Evolutionary conservation across 2,329 filamentous ascomycete species (phyloP), one percentile per base, ranked within the genome.

Genomic region (Hortaea sp.): DNA sequence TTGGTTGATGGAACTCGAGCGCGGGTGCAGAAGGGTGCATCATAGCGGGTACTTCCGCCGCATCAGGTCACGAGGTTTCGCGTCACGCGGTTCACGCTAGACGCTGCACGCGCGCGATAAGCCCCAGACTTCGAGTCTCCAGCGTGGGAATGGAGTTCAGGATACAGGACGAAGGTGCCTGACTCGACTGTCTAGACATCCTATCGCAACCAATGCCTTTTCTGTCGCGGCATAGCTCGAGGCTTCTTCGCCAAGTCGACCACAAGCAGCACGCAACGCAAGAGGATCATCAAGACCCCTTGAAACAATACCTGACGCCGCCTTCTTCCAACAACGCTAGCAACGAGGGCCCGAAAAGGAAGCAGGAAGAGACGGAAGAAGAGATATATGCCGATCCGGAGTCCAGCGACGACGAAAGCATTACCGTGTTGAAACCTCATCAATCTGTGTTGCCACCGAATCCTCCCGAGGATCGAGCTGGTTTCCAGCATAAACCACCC

Each of bases 211-310:
- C n/a, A 2, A n/a, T 9, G 32, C 7, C 9, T 2, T 35, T 9
- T 3, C 7, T 35, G 32, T 3, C 32, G n/a, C n/a, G 32, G 32
- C 2, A 2, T 3, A 4, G n/a, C 32, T 2, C 39, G 6, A 13
- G 30, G 28, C 54, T 70, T 6, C 55, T 70, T 6, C 47, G 46
- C 6, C 57, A 9, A 5, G 65, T 69, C 5, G 41, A 48, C 1
- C 58, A 59, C 30, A 62, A 61, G 45, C 53, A 53, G 29, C 65
- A 70, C 54, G 68, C 66, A 12, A 59, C 50, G 5, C 46, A 56
- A 5, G 56, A 66, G 1, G 62, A 69, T 41, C 66, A 70, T 43
- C 61, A 64, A 28, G 59, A 64, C 38, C 29, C 27, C 7, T 40
- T 45, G 10, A 35, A 35, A n/a, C 32, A 35, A n/a, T 35, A 35